A percentile compares a stretch with the other conserved stretches of the same genome.
These are phyloP conservation scores for Aspergillus sp. DNA, from an alignment of 2,329 filamentous ascomycete species.

Conservation along the genomic window DNA sequence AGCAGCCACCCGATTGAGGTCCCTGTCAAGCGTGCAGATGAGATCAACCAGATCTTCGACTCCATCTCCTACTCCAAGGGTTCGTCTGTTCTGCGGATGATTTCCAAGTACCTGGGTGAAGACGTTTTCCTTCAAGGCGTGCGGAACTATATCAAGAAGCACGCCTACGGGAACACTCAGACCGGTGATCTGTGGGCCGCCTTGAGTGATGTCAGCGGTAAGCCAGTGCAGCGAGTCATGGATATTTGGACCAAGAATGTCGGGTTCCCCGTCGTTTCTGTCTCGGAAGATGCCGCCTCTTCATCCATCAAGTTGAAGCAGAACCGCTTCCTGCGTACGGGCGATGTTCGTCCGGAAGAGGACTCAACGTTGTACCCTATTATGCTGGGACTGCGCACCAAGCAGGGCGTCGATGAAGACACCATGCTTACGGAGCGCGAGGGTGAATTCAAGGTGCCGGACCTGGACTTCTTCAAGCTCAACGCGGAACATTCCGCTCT, in stretches of 20 bases:
- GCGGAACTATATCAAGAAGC: conserved; percentile 83
- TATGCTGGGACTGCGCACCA: conserved; percentile 75
- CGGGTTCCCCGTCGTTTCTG: conserved; percentile 82
- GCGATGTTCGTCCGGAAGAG: conserved; percentile 87
- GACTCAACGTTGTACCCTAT: conserved; percentile 83
- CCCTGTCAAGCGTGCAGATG: conserved; percentile 86
- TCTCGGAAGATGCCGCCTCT: conserved; percentile 64
- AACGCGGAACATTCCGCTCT: conserved; percentile 92
- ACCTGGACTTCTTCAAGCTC: conserved; percentile 87
- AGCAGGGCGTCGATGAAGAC: conserved; percentile 71
- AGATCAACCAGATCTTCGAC: conserved; percentile 98
- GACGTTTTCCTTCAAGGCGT: conserved; percentile 89
- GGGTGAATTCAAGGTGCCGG: conserved; percentile 65
- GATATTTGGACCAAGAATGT: conserved; percentile 96
- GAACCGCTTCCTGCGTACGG: conserved; percentile 87
- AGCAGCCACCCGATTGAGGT: conserved; percentile 97
- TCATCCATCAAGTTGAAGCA: conserved; percentile 80
- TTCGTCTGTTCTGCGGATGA: conserved; percentile 92
- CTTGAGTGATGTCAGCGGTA: conserved; percentile 78
- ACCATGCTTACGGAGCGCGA: conserved; percentile 67
- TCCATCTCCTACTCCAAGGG: conserved; percentile 97
- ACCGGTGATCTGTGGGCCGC: conserved; percentile 87
- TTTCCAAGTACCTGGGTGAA: conserved; percentile 89
- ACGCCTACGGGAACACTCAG: conserved; percentile 91
- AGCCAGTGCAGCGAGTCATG: conserved; percentile 84